phyloP scores from a whole-genome alignment of 768 basidiomycete species.

The Phylloporus sp. region DNA sequence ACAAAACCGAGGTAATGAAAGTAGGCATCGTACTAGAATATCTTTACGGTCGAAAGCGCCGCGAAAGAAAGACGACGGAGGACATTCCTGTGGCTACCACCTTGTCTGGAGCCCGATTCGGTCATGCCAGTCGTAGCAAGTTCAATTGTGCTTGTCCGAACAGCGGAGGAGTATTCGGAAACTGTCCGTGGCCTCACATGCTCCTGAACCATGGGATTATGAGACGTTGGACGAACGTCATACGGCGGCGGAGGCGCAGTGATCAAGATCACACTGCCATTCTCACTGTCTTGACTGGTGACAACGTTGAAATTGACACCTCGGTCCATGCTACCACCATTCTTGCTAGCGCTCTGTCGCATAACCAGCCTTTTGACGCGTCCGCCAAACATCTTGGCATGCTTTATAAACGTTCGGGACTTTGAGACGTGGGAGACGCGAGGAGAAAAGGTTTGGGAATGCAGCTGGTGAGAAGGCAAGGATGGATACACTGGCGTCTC shows the following conservation, averaged over 20 bases:
- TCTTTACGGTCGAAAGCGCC: conserved; percentile 29
- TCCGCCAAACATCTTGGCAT: conserved; percentile 26
- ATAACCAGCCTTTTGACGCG: conserved; percentile 26
- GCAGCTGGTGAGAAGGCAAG: conserved; percentile 5
- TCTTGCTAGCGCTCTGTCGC: conserved; percentile 8
- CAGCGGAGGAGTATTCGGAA: conserved; percentile 23
- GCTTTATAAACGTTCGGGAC: conserved; percentile 21
- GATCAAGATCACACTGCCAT: conserved; percentile 29
- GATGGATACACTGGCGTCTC: conserved; percentile 6
- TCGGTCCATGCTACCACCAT: conserved; percentile 19
- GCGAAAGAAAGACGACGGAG: conserved; percentile 30
- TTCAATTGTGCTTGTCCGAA: conserved; percentile 12
- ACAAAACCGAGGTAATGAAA: neutral
- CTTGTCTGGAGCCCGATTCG: conserved; percentile 14
- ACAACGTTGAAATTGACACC: conserved; percentile 15
- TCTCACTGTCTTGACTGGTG: conserved; percentile 26
- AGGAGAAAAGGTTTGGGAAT: conserved; percentile 1
- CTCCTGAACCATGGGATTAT: conserved; percentile 1
- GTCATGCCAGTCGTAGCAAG: conserved; percentile 1
- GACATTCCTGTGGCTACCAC: conserved; percentile 16
- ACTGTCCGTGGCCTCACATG: conserved; percentile 14
- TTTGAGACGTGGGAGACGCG: conserved; percentile 4
- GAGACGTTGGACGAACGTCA: conserved; percentile 11
- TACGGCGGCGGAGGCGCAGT: conserved; percentile 28
- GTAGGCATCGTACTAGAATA: conserved; percentile 5